Conservation (phyloP, 306 rosid species). For the Cyclanthera cordifolia region DNA sequence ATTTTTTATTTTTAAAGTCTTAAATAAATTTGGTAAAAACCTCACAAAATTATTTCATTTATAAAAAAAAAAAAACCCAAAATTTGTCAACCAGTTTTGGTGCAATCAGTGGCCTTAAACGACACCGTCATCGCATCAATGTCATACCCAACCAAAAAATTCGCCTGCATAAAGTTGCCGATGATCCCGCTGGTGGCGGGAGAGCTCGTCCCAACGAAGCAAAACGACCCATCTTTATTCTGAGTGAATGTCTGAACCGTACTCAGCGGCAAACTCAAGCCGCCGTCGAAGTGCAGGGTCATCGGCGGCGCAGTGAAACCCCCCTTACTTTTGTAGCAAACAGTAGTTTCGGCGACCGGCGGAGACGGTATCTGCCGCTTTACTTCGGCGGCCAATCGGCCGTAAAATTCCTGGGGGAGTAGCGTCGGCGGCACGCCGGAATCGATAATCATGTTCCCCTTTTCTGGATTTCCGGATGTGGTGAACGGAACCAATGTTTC, state of each 20-base stretch:
- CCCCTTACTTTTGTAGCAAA: neutral
- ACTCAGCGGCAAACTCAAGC: neutral
- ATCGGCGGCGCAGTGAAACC: neutral
- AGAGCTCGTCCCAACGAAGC: conserved; percentile 24
- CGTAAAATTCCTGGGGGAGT: neutral
- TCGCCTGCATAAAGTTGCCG: conserved; percentile 37
- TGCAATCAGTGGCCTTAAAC: conserved; percentile 36
- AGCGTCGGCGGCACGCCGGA: conserved; percentile 27
- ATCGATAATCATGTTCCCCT: conserved; percentile 24
- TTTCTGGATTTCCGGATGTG: neutral
- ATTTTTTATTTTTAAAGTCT: no score
- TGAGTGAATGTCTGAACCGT: neutral
- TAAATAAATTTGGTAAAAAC: no score
- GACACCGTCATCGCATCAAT: conserved; percentile 16
- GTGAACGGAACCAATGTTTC: neutral
- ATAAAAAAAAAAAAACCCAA: neutral
- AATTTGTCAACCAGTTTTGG: neutral
- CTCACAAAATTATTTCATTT: no score
- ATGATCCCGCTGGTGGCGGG: neutral
- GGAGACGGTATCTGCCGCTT: neutral
- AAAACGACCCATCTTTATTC: conserved; percentile 6
- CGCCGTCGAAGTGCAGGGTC: neutral
- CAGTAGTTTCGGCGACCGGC: neutral
- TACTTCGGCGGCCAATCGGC: conserved; percentile 11
- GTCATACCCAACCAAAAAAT: conserved; percentile 48